Evolutionary conservation across 768 basidiomycete species (phyloP).

Genomic region (Pulveroboletus sp.): DNA sequence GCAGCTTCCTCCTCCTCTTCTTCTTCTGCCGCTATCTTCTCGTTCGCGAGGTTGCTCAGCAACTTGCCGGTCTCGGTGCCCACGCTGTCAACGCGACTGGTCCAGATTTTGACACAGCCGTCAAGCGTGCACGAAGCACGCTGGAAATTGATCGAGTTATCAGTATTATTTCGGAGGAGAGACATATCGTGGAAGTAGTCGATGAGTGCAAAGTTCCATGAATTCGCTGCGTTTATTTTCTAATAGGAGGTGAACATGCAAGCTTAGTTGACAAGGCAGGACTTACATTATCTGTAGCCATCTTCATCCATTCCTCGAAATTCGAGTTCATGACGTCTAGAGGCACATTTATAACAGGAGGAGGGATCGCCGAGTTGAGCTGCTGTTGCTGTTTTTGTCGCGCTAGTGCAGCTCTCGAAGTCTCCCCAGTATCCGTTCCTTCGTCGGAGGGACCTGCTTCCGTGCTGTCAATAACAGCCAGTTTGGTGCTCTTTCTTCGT

Average conservation of each 20-base stretch:
- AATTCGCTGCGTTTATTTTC: slow-evolving; percentile 99
- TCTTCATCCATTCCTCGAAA: slow-evolving; percentile 99
- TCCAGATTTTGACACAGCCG: slow-evolving; percentile 99
- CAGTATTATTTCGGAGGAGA: slow-evolving; percentile 83
- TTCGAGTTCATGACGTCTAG: slow-evolving; percentile 88
- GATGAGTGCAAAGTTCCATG: slow-evolving; percentile 97
- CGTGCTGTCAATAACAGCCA: slow-evolving; percentile 50
- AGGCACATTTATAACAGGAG: slow-evolving; percentile 56
- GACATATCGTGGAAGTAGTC: slow-evolving; percentile 99
- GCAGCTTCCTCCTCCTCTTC: slow-evolving; percentile 58
- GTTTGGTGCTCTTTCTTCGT: slow-evolving; percentile 73
- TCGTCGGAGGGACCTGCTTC: slow-evolving; percentile 52
- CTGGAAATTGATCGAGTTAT: slow-evolving; percentile 98
- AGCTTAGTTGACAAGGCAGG: background rate
- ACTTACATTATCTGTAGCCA: slow-evolving; percentile 94
- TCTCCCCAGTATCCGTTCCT: slow-evolving; percentile 35
- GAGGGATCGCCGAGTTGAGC: slow-evolving; percentile 54
- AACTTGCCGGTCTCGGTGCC: slow-evolving; percentile 96
- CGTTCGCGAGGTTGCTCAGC: slow-evolving; percentile 77
- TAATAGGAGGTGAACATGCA: slow-evolving; percentile 32
- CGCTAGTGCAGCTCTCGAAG: slow-evolving; percentile 41
- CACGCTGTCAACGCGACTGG: slow-evolving; percentile 93
- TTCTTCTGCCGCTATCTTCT: slow-evolving; percentile 55
- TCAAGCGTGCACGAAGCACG: slow-evolving; percentile 97
- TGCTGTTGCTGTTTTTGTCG: slow-evolving; percentile 59